Conservation (phyloP, 2,329 filamentous ascomycete genomes). For the Aspergillus terreus region DNA sequence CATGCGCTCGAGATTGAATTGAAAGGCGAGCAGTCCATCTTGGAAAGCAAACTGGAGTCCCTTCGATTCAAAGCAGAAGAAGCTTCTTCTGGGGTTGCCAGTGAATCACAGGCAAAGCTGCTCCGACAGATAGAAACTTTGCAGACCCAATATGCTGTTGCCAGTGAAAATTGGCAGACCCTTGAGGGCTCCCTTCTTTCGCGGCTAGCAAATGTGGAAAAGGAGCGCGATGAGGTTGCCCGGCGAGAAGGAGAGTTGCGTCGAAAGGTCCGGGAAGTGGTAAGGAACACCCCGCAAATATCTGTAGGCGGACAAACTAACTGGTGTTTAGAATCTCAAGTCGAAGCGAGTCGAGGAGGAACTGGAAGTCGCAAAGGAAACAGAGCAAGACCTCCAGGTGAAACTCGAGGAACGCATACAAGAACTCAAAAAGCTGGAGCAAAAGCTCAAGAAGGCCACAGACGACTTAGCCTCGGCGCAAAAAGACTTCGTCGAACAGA, state of each 20-base stretch:
- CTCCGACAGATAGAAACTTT: conserved; percentile 91
- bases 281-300: conserved; percentile 43
- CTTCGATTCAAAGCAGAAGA: conserved; percentile 85
- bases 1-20: conserved; percentile 70
- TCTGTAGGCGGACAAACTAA: not conserved
- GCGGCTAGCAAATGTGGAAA: conserved; percentile 74
- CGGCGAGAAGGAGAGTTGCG: conserved; percentile 82
- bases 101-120: conserved; percentile 83
- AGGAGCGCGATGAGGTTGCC: conserved; percentile 81
- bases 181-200: conserved; percentile 84
- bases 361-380: conserved; percentile 60
- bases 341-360: conserved; percentile 74
- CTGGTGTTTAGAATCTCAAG: conserved; percentile 55
- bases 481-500: conserved; percentile 57
- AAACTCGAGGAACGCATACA: conserved; percentile 63
- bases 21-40: conserved; percentile 67
- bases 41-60: conserved; percentile 87
- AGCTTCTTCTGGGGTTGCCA: conserved; percentile 73
- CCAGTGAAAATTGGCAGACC: conserved; percentile 95
- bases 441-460: conserved; percentile 50
- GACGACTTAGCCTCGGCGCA: conserved; percentile 58
- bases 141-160: conserved; percentile 90
- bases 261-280: conserved; percentile 82
- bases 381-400: conserved; percentile 44
- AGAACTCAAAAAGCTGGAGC: conserved; percentile 49